Evolutionary conservation across 768 basidiomycete species (phyloP), one percentile per base, ranked within the genome.

Genomic region (Tricholoma terreum): DNA sequence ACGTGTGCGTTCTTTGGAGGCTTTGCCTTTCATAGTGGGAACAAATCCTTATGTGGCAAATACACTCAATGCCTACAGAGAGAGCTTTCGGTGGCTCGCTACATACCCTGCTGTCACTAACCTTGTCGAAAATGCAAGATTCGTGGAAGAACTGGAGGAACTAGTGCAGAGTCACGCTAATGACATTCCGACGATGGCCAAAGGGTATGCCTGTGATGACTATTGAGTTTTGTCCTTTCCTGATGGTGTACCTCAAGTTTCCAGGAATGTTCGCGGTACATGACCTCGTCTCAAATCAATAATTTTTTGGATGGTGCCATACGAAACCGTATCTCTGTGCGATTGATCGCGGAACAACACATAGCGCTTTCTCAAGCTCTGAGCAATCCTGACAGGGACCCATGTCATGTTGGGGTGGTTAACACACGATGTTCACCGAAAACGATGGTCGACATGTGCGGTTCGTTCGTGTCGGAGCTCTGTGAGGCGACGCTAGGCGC

Each of bases 281-380:
- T 95, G 80, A 84, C 90, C 7, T 82, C 90, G 6, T 79, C 78
- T n/a, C 84, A 90, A 63, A 87, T 92, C 62, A 86, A 82, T 72
- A 77, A 78, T 55, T 95, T 95, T 67, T 75, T 95, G 22, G 89
- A 95, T 67, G 84, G 85, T 42, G 86, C 90, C 38, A 94, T 95
- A 63, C 85, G 86, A 24, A 93, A 85, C 65, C 87, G 93, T 55
- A 92, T 94, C 55, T 91, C 90, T 36, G 84, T 94, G 27, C 86
- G 93, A 33, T 76, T 95, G 55, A 90, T 94, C 58, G 93, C 92
- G 36, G 93, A 95, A 69, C 93, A 95, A 65, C 93, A 95, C 68
- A 90, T 95, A 35, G 85, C 90, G 8, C 77, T 95, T 42, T 89
- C 92, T 1, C 84, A 83, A 55, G 86, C 85, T 1, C 67, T 92